These are phyloP conservation scores for Phytophthora nicotianae DNA, from an alignment of 352 stramenopile species.

Conservation along the genomic window DNA sequence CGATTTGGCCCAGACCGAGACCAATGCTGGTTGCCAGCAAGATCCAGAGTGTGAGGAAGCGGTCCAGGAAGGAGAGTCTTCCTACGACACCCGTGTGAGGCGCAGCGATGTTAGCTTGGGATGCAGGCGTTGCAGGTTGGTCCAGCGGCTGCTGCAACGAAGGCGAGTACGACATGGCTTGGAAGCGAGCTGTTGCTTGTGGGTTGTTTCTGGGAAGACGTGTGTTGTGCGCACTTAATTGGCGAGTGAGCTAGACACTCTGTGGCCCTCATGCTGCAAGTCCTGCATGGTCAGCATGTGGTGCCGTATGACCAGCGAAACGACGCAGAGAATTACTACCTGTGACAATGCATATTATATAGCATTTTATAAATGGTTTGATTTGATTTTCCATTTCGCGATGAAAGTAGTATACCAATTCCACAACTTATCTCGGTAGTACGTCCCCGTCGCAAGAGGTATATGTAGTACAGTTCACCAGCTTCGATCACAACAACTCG, in stretches of 20 bases:
- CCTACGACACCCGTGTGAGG: background rate
- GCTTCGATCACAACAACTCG: too few relatives aligned
- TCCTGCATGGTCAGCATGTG: background rate
- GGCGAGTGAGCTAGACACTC: background rate
- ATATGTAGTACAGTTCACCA: too few relatives aligned
- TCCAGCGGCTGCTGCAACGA: conserved; percentile 5
- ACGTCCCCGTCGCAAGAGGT: too few relatives aligned
- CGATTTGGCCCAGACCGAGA: conserved; percentile 41
- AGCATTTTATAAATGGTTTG: background rate
- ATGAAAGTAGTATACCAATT: too few relatives aligned
- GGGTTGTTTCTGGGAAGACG: background rate
- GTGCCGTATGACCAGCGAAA: conserved; percentile 3
- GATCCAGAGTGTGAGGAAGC: conserved; percentile 61
- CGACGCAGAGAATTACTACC: conserved; percentile 3
- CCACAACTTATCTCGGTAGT: too few relatives aligned
- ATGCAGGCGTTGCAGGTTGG: background rate
- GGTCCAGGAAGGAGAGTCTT: conserved; percentile 44
- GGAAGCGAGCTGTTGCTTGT: background rate
- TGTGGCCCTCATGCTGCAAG: background rate
- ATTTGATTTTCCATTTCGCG: too few relatives aligned
- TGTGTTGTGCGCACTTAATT: background rate
- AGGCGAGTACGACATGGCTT: conserved; percentile 1
- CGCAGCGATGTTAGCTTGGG: background rate
- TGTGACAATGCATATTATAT: background rate
- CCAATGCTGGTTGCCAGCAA: conserved; percentile 39